Evolutionary conservation across 2,329 filamentous ascomycete genomes (phyloP), one percentile per base, ranked within the genome.

Genomic region (Pseudogymnoascus sp.): DNA sequence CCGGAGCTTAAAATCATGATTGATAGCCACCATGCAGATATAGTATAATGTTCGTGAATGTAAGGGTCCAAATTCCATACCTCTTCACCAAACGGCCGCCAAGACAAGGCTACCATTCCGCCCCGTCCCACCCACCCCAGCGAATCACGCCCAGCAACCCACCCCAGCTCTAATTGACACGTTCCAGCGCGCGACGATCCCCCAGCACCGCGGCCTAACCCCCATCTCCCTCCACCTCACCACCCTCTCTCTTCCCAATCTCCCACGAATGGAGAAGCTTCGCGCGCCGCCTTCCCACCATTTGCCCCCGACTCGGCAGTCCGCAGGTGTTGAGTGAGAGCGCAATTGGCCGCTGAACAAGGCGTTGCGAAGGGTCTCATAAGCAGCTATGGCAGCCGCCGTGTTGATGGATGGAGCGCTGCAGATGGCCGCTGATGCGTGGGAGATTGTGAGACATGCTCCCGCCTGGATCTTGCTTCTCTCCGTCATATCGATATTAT

Each of bases 211-310:
- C 5, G 9, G 8, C 10, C 42, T 13, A 48, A n/a, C 7, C 42
- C 13, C 42, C 42, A 29, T 48, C 42, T 48, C 25, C 42, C 25
- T 9, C 42, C 42, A 31, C 42, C 25, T 45, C 40, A 45, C 40
- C 21, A 45, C 10, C 36, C n/a, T 13, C 10, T 25, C 21, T 21
- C 25, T 4, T 5, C 7, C 42, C 42, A 9, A n/a, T 29, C 25
- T n/a, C 39, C 42, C 42, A 48, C 13, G 25, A n/a, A 48, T 48
- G 42, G 42, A 48, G 42, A 48, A 48, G 42, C 42, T 48, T 48
- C 42, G 42, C 42, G 42, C 42, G 25, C 25, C 25, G 13, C 21
- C 13, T 10, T 29, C 25, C 25, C 13, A 29, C 25, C 42, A 48
- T 48, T 48, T 48, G 42, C 42, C 42, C 42, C 42, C 13, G 13